Base-by-base conservation (phyloP, 768 basidiomycete species). In the Tubosaeta sp. region DNA sequence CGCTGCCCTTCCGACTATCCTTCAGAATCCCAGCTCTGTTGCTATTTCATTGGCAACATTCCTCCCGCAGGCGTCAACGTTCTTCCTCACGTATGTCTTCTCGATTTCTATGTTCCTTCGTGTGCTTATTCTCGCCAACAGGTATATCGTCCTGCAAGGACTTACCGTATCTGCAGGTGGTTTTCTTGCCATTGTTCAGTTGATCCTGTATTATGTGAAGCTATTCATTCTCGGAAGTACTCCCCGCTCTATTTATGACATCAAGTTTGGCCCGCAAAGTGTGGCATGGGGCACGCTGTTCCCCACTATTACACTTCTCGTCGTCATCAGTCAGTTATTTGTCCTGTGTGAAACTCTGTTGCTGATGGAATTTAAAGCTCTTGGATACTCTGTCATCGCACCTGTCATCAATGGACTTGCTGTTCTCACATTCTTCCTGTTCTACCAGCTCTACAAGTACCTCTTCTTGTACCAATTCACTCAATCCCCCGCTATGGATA, bases 401-500 rank as follows among this genome's bases (percentile, higher is more conserved):
- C 95, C 95, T 0, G 77, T 98, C 64, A 94, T 97, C 74, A 95
- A 92, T 57, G 95, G 95, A 8, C 82, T 98, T 43, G 85, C 90
- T 3, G 82, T 82, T 57, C 75, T 77, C 27, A 84, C 90, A 1
- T 97, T 98, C 76, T 84, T 88, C 68, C 68, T 86, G 41, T 89
- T 92, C 71, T 95, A 88, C 69, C 72, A 83, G 54, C 70, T 91
- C 33, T 92, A 89, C 79, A 91, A 90, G 69, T 93, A 92, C 60
- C 80, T 91, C 29, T 93, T 90, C 79, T 74, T 90, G 48, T 93
- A 83, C 75, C 83, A 81, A 54, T 81, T 82, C 61, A 84, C 89
- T 50, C 86, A 92, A 65, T 80, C 85, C 4, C 65, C 77, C 0
- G 70, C 77, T 5, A 73, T 73, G 46, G 94, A 97, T 50, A 95